A percentile compares a stretch with the other conserved stretches of the same genome.
Conservation (phyloP, 805 yeast genomes). For the Metschnikowia cubensis region DNA sequence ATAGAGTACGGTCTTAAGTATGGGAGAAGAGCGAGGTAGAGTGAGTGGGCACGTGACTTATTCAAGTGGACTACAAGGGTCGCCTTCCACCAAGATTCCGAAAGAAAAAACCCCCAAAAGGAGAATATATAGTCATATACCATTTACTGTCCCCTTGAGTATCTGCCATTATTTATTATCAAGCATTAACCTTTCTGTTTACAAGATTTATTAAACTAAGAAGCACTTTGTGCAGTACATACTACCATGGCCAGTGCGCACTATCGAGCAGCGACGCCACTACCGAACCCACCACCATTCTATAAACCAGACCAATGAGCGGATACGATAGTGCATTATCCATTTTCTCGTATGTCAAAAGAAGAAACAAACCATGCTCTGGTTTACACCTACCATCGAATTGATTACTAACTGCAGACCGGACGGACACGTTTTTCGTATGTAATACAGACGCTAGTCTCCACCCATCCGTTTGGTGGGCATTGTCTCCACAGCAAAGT, state of each 20-base stretch:
- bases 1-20: neutral
- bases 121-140: no score
- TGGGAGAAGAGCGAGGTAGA: neutral
- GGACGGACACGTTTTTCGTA: slow-evolving; percentile 96
- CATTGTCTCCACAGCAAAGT: neutral
- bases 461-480: neutral
- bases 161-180: no score
- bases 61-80: no score
- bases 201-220: no score
- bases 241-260: slow-evolving; percentile 4
- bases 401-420: slow-evolving; percentile 58
- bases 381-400: no score
- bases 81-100: no score
- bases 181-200: no score
- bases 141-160: no score
- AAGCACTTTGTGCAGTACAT: slow-evolving; percentile 1
- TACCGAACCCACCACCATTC: neutral
- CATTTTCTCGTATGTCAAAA: slow-evolving; percentile 78
- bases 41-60: slow-evolving; percentile 2
- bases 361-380: no score
- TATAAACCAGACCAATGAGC: slow-evolving; percentile 55
- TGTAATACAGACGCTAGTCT: slow-evolving; percentile 21
- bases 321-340: slow-evolving; percentile 99
- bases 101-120: no score
- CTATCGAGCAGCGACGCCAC: slow-evolving; percentile 8